These are phyloP conservation scores for Leishmania gerbilli DNA, from an alignment of 208 protist genomes.

Conservation along the genomic window DNA sequence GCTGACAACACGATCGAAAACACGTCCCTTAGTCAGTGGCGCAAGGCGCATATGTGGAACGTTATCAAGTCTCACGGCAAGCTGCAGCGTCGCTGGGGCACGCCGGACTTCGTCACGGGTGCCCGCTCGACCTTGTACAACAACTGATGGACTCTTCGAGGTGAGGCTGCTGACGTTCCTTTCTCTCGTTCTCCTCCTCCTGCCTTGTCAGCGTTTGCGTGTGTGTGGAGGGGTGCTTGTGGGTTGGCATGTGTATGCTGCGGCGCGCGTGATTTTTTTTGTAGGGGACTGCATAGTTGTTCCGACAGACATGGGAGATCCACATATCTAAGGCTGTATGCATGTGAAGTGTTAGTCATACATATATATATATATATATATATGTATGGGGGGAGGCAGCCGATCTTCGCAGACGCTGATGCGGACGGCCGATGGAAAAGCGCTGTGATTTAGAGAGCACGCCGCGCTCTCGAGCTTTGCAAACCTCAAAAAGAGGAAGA, in stretches of 20 bases:
- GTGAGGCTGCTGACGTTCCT: background rate
- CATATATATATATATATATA: background rate
- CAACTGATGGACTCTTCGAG: conserved; percentile 24
- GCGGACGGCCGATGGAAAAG: background rate
- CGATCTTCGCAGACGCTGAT: background rate
- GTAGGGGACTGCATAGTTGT: background rate
- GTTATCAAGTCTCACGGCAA: conserved; percentile 82
- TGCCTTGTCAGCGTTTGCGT: background rate
- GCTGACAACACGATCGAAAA: conserved; percentile 91
- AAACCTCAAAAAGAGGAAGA: background rate
- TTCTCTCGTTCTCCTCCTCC: background rate
- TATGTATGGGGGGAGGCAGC: background rate
- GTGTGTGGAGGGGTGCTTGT: too few species aligned
- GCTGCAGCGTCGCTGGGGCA: conserved; percentile 79
- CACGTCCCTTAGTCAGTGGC: conserved; percentile 80
- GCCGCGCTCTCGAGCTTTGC: background rate
- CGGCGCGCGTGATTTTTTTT: background rate
- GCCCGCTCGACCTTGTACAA: conserved; percentile 68
- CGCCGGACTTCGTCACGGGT: conserved; percentile 71
- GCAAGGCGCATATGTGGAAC: conserved; percentile 85
- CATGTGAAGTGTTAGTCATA: background rate
- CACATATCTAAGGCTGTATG: background rate
- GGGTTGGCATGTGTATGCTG: background rate
- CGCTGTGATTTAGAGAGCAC: background rate
- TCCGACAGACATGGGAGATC: background rate